Evolutionary conservation across 2,329 filamentous ascomycete species (phyloP).

Genomic region (Sclerotiophoma versabilis): DNA sequence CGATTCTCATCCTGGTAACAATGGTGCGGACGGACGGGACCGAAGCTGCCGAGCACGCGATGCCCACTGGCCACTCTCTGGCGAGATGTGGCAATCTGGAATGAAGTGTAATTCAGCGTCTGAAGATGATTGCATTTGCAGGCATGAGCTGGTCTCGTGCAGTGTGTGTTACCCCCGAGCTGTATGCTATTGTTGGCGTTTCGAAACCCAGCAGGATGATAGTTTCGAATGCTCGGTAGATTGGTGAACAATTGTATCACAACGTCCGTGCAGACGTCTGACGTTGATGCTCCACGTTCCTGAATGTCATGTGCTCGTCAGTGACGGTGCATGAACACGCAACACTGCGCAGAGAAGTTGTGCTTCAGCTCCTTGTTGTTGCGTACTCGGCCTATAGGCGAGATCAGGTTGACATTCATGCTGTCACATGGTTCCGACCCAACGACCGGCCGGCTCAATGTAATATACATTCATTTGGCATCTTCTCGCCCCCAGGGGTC

Average conservation of each 20-base stretch:
- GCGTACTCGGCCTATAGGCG: background rate
- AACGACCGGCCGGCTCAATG: background rate
- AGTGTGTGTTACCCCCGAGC: background rate
- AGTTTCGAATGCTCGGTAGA: background rate
- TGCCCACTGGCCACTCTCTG: background rate
- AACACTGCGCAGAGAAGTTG: background rate
- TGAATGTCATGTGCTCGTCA: too few species aligned
- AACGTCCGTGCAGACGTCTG: background rate
- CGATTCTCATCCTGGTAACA: background rate
- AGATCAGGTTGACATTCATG: background rate
- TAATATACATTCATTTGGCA: background rate
- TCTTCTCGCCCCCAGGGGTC: background rate
- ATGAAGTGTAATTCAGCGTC: constrained; percentile 1
- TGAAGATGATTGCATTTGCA: constrained; percentile 12
- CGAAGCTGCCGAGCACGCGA: background rate
- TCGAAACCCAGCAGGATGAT: background rate
- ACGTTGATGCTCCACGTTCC: background rate
- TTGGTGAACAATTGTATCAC: background rate
- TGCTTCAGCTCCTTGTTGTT: background rate
- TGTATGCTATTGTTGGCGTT: constrained; percentile 2
- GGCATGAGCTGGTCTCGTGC: constrained; percentile 10
- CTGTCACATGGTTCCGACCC: background rate
- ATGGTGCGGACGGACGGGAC: background rate
- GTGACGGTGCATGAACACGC: background rate
- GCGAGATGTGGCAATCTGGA: constrained; percentile 1